These are phyloP conservation scores for Coniferiporia sulphurascens DNA, from an alignment of 1,284 basidiomycete species.

Conservation along the genomic window DNA sequence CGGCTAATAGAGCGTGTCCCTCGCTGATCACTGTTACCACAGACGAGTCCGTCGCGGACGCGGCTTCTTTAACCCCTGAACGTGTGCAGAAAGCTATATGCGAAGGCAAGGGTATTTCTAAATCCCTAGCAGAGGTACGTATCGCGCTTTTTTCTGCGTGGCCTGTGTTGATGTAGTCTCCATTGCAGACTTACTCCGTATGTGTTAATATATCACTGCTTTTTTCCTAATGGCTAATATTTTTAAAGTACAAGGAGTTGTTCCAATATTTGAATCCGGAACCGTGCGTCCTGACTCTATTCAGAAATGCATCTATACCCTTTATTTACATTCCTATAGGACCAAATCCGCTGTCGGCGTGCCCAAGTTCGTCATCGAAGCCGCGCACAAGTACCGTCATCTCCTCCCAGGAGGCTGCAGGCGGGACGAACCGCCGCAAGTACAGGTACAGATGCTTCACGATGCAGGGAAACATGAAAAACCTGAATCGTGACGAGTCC, in stretches of 20 bases:
- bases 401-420: conserved; percentile 15
- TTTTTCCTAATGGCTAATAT: not conserved
- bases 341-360: conserved; percentile 11
- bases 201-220: not conserved
- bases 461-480: too few species aligned
- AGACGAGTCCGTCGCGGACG: conserved; percentile 31
- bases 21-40: not conserved
- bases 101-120: conserved; percentile 31
- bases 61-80: conserved; percentile 24
- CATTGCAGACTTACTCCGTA: conserved; percentile 16
- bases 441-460: not conserved
- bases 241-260: conserved; percentile 21
- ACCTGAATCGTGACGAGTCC: too few species aligned
- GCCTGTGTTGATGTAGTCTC: conserved; percentile 20
- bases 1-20: not conserved
- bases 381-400: conserved; percentile 1
- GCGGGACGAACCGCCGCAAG: not conserved
- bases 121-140: conserved; percentile 32
- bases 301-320: not conserved
- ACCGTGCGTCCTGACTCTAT: conserved; percentile 14
- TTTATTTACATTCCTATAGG: not conserved
- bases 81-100: conserved; percentile 33
- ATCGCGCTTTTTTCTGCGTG: not conserved
- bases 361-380: conserved; percentile 11
- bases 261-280: conserved; percentile 19